Conservation (phyloP, 2,329 filamentous ascomycete species). For the Biscogniauxia mediterranea region DNA sequence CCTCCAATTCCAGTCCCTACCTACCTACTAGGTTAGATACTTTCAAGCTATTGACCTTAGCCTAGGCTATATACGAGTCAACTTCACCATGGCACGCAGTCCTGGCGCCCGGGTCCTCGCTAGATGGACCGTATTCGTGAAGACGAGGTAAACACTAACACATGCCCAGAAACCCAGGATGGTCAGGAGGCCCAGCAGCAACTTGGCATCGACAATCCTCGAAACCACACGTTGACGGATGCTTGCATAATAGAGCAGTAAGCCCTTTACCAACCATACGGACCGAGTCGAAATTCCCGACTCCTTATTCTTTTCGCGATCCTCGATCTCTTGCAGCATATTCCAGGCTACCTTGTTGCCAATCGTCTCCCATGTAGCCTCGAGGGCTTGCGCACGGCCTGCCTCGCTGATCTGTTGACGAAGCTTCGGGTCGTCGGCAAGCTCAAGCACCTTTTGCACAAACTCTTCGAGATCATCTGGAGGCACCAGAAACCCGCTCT, state of each 20-base stretch:
- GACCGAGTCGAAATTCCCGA: no score
- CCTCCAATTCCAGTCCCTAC: no score
- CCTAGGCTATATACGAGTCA: conserved; percentile 2
- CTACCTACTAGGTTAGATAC: no score
- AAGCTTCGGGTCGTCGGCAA: conserved; percentile 45
- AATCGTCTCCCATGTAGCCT: conserved; percentile 70
- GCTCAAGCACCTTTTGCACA: conserved; percentile 48
- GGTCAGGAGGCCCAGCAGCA: conserved; percentile 44
- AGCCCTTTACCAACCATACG: no score
- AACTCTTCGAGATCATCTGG: conserved; percentile 60
- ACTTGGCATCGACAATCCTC: conserved; percentile 42
- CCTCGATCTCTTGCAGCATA: conserved; percentile 53
- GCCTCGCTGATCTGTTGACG: conserved; percentile 45
- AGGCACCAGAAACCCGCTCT: conserved; percentile 59
- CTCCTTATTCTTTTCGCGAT: conserved; percentile 36
- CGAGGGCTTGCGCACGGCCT: conserved; percentile 55
- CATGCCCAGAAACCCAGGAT: conserved; percentile 50
- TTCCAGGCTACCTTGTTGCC: conserved; percentile 68
- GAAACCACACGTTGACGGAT: conserved; percentile 17
- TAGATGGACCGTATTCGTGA: conserved; percentile 46
- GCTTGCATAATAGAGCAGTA: no score
- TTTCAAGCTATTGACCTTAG: no score
- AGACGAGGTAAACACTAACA: conserved; percentile 48
- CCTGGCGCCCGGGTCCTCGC: conserved; percentile 18
- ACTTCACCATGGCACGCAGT: neutral